Evolutionary conservation across 2,329 filamentous ascomycete genomes (phyloP).

Genomic region (Fusarium pseudograminearum): DNA sequence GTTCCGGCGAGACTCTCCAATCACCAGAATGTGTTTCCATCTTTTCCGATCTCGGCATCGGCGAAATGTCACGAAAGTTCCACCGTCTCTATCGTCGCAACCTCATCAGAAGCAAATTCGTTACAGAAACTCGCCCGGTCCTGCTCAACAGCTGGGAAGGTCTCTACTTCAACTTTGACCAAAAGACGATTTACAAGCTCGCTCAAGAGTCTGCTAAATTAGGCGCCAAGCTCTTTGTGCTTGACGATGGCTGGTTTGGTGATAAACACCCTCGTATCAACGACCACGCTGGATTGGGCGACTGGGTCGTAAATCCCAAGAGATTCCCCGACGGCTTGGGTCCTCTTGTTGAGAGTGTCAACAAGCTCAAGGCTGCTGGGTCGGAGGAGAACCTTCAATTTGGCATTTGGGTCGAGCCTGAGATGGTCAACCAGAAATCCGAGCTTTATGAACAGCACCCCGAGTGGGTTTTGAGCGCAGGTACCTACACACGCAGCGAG

Average conservation of each 20-base stretch:
- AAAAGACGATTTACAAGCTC: constrained; percentile 65
- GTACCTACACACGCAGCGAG: constrained; percentile 66
- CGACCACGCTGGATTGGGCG: constrained; percentile 70
- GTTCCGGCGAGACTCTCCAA: constrained; percentile 66
- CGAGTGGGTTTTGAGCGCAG: constrained; percentile 72
- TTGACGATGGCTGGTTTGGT: constrained; percentile 77
- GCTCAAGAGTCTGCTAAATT: constrained; percentile 68
- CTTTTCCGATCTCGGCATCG: constrained; percentile 69
- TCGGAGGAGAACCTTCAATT: constrained; percentile 64
- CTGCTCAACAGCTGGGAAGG: constrained; percentile 77
- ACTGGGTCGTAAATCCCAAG: constrained; percentile 70
- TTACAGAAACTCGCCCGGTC: constrained; percentile 62
- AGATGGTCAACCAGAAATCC: constrained; percentile 75
- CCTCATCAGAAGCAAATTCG: constrained; percentile 68
- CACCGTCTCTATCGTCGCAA: constrained; percentile 72
- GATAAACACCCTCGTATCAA: constrained; percentile 67
- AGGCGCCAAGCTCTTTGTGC: constrained; percentile 72
- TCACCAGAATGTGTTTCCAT: constrained; percentile 73
- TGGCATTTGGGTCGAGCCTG: constrained; percentile 75
- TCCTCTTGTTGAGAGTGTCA: constrained; percentile 64
- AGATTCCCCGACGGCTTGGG: constrained; percentile 70
- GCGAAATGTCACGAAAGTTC: constrained; percentile 71
- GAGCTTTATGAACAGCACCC: constrained; percentile 71
- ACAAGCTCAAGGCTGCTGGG: constrained; percentile 60
- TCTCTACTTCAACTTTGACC: constrained; percentile 68